Base-by-base conservation (phyloP, 257 asterid genomes). In the Scutellaria galericulata region DNA sequence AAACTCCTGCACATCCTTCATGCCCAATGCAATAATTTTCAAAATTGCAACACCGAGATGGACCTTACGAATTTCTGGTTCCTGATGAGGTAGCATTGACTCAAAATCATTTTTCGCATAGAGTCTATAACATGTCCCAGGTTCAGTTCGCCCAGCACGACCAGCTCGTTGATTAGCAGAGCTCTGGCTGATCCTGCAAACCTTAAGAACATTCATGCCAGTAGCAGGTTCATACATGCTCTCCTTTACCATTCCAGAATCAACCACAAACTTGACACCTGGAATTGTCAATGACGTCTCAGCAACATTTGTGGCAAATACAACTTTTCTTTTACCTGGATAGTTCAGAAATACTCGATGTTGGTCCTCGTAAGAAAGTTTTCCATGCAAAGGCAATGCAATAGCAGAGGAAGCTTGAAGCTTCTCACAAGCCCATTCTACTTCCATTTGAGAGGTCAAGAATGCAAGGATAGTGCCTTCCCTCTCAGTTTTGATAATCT, bases 231-330 rank as follows among this genome's bases (percentile, higher is more conserved):
- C 99, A 81, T 77, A 89, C 79, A 84, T 78, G 78, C 95, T 87
- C 70, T 94, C 96, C 73, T 91, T 94, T 59, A 81, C 93, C 95
- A 94, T 69, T 59, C 99, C 99, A 71, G 90, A 88, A 83, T 94
- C 99, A 63, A 94, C 88, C 57, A 94, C 97, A 72, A 85, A 94
- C 83, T 86, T 94, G 77, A 94, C 89, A 40, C 97, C 96, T 7
- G 99, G 96, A 82, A 94, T 94, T 44, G 99, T 94, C 76, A 94
- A 73, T 27, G 99, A 94, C 72, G 99, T 91, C 89, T 94, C 99
- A 10, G 99, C 97, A 83, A 94, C 81, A 75, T 94, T 94, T 13
- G 99, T 94, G 68, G 92, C 74, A 56, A 94, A 89, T 79, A 94
- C 85, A 47, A 91, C 92, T 79, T 86, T 94, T 71, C 97, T 86